Conservation (phyloP, 768 basidiomycete genomes). For the Tulasnella sp. region DNA sequence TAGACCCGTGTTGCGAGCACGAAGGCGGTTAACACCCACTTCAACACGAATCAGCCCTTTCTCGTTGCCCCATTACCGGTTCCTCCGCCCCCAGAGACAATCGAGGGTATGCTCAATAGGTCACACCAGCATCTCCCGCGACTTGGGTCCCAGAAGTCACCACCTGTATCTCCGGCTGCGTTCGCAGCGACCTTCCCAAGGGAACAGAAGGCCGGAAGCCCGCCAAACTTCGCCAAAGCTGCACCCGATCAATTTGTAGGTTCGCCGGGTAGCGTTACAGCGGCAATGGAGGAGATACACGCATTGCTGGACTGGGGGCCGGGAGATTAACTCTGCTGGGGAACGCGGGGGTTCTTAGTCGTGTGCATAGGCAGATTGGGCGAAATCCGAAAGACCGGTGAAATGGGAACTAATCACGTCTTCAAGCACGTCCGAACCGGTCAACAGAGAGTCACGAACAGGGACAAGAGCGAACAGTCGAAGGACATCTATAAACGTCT, state of each 20-base stretch:
- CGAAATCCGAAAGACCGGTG: background rate
- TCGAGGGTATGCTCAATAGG: background rate
- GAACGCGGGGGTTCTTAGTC: background rate
- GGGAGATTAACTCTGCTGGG: too few species aligned
- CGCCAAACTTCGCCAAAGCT: background rate
- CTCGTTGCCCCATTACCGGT: slow-evolving; percentile 7
- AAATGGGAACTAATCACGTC: slow-evolving; percentile 35
- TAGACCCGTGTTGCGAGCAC: background rate
- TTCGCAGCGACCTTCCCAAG: background rate
- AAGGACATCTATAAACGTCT: slow-evolving; percentile 9
- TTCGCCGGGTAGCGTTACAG: background rate
- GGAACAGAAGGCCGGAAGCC: background rate
- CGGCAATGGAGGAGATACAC: background rate
- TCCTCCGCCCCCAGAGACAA: slow-evolving; percentile 6
- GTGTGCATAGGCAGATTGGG: background rate
- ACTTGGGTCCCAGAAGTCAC: background rate
- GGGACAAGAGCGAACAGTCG: slow-evolving; percentile 52
- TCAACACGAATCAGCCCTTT: slow-evolving; percentile 15
- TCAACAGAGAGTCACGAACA: slow-evolving; percentile 70
- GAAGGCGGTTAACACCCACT: slow-evolving; percentile 9
- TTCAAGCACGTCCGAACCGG: slow-evolving; percentile 69
- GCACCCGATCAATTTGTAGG: background rate
- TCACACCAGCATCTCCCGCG: slow-evolving; percentile 3
- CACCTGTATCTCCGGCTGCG: background rate
- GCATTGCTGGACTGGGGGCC: background rate